Conservation (phyloP, 1,284 basidiomycete species). For the Quambalaria eucalypti region DNA sequence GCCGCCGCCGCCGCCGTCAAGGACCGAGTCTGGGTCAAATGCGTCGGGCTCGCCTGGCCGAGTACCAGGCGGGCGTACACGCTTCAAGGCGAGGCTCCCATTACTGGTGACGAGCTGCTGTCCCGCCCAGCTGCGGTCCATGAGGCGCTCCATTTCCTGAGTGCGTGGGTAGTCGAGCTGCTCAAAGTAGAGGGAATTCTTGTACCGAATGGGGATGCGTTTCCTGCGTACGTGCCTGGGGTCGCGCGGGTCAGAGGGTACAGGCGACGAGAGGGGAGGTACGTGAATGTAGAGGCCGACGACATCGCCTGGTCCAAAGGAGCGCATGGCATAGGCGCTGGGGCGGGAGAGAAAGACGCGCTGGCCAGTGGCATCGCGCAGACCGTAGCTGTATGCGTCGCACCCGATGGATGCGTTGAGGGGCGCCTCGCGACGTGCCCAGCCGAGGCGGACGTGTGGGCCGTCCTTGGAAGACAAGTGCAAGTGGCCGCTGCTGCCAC, state of each 20-base stretch:
- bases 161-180: conserved; percentile 76
- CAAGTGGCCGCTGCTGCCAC: conserved; percentile 47
- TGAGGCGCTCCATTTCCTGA: conserved; percentile 78
- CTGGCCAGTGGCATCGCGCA: conserved; percentile 83
- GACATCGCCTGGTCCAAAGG: conserved; percentile 74
- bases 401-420: conserved; percentile 85
- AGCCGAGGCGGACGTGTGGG: conserved; percentile 79
- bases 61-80: background rate
- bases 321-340: conserved; percentile 56
- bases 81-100: background rate
- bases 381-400: conserved; percentile 86
- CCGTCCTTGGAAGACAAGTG: conserved; percentile 48
- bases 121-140: conserved; percentile 47
- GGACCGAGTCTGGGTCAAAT: background rate
- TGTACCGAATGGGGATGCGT: conserved; percentile 69
- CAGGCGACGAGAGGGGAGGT: conserved; percentile 51
- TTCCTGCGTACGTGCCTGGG: conserved; percentile 29
- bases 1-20: background rate
- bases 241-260: conserved; percentile 18
- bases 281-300: conserved; percentile 87
- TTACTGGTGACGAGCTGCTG: conserved; percentile 6
- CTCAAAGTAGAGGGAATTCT: conserved; percentile 94
- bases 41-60: background rate
- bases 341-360: conserved; percentile 60
- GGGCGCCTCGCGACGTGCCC: conserved; percentile 80